Evolutionary conservation across 805 yeast species (phyloP).

Genomic region (Zygosaccharomyces gambellarensis): DNA sequence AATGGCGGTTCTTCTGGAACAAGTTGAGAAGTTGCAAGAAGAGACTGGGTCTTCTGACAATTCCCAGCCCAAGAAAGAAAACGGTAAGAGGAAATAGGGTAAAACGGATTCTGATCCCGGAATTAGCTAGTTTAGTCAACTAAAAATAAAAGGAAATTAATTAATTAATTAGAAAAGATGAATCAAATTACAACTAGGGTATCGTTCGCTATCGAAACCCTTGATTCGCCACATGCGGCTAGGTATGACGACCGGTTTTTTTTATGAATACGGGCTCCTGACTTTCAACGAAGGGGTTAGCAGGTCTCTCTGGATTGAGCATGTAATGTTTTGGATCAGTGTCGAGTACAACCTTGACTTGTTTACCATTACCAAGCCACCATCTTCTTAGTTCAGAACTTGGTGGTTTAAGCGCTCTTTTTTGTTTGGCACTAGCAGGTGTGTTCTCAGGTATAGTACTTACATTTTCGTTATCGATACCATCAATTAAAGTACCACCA

Average conservation of each 20-base stretch:
- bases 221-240: background rate
- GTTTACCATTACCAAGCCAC: constrained; percentile 84
- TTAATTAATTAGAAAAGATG: background rate
- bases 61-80: background rate
- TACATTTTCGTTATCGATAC: constrained; percentile 30
- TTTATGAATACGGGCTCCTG: constrained; percentile 39
- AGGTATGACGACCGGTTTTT: constrained; percentile 3
- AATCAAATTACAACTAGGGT: background rate
- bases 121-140: background rate
- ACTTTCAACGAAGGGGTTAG: constrained; percentile 65
- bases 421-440: constrained; percentile 14
- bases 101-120: background rate
- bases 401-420: constrained; percentile 69
- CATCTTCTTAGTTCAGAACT: constrained; percentile 76
- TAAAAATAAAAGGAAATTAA: background rate
- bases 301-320: constrained; percentile 64
- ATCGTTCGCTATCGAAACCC: background rate
- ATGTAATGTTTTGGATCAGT: constrained; percentile 38
- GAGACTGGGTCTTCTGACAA: background rate
- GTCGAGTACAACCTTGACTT: constrained; percentile 60
- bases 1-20: constrained; percentile 52
- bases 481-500: constrained; percentile 21
- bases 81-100: background rate
- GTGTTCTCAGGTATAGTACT: constrained; percentile 14
- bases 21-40: constrained; percentile 35